phyloP scores from a whole-genome alignment of 176 grass and related monocot species.

The Triticum urartu region DNA sequence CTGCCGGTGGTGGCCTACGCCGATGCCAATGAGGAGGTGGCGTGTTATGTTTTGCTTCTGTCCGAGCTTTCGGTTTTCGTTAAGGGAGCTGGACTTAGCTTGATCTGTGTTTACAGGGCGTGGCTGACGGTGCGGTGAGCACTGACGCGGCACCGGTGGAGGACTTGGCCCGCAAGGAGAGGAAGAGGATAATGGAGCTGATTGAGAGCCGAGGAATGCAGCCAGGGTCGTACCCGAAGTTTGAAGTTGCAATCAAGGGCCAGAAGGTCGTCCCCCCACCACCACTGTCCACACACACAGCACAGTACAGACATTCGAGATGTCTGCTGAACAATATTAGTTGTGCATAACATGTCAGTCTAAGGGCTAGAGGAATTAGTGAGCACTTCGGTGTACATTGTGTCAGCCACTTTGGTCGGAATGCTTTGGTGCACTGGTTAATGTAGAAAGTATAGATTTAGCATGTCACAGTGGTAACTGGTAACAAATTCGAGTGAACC shows the following conservation, averaged over 20 bases:
- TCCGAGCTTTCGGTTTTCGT: neutral
- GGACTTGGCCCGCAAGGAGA: constrained; percentile 59
- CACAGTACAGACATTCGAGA: neutral
- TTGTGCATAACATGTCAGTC: neutral
- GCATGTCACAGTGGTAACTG: neutral
- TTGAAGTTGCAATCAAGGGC: constrained; percentile 57
- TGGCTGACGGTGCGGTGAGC: constrained; percentile 2
- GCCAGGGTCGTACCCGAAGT: constrained; percentile 61
- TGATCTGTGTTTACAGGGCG: constrained; percentile 33
- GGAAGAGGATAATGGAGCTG: constrained; percentile 64
- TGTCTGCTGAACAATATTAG: neutral
- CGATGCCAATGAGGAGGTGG: constrained; percentile 45
- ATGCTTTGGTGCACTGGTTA: neutral
- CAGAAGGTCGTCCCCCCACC: constrained; percentile 40
- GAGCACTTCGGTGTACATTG: neutral
- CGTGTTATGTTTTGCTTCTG: neutral
- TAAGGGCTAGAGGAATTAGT: neutral
- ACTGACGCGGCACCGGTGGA: constrained; percentile 3
- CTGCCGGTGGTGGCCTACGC: constrained; percentile 49
- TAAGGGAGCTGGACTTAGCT: neutral
- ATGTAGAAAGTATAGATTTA: constrained; percentile 6
- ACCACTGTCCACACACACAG: too few relatives aligned
- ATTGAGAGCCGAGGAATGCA: constrained; percentile 50
- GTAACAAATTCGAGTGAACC: neutral
- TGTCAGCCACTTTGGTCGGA: neutral